Conservation (phyloP, 306 rosid genomes). For the Trifolium fragiferum region DNA sequence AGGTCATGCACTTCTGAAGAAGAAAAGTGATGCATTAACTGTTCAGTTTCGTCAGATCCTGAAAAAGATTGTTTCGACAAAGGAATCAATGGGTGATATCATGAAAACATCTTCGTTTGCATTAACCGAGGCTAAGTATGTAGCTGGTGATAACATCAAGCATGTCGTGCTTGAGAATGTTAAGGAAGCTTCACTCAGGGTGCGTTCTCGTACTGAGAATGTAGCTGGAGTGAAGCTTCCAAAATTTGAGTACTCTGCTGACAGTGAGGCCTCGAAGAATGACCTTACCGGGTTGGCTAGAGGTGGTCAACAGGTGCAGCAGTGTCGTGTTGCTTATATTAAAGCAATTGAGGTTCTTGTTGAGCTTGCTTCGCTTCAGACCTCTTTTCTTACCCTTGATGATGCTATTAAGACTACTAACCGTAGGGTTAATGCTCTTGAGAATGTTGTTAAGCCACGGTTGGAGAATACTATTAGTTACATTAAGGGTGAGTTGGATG, state of each 20-base stretch:
- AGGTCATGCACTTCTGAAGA: conserved; percentile 96
- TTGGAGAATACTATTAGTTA: conserved; percentile 86
- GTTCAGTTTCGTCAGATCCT: conserved; percentile 88
- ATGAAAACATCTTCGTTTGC: conserved; percentile 91
- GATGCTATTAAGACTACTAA: conserved; percentile 92
- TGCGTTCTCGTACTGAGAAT: conserved; percentile 85
- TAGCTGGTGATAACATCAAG: conserved; percentile 92
- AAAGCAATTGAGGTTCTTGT: conserved; percentile 94
- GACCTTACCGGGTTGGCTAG: conserved; percentile 93
- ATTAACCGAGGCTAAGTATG: conserved; percentile 87
- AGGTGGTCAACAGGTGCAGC: conserved; percentile 94
- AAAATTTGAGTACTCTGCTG: conserved; percentile 73
- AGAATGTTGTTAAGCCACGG: conserved; percentile 89
- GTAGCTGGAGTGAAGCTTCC: conserved; percentile 95
- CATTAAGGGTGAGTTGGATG: conserved; percentile 92
- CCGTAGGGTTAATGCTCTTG: conserved; percentile 92
- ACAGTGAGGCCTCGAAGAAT: conserved; percentile 71
- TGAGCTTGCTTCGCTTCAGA: conserved; percentile 95
- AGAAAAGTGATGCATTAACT: conserved; percentile 95
- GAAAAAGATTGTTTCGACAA: conserved; percentile 85
- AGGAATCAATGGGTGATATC: conserved; percentile 94
- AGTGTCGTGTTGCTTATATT: conserved; percentile 82
- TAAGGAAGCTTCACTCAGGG: conserved; percentile 72
- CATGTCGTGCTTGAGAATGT: conserved; percentile 90
- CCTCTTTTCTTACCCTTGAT: conserved; percentile 91